Percentiles rank a stretch among this genome's conserved stretches.
These are phyloP conservation scores for Sarocladium kiliense DNA, from an alignment of 2,329 filamentous ascomycete species.

Conservation along the genomic window DNA sequence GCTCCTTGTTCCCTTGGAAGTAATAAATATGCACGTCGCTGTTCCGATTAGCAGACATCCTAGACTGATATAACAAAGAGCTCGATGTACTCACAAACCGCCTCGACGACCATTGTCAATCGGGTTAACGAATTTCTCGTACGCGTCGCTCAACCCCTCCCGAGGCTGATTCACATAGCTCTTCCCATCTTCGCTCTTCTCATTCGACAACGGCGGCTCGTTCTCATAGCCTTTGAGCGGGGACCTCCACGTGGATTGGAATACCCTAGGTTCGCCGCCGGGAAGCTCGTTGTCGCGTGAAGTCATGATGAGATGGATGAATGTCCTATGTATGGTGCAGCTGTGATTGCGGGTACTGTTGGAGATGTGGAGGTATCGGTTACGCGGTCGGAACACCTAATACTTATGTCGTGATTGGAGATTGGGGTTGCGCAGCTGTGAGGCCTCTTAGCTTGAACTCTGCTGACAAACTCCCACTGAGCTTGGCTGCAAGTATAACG, in stretches of 20 bases:
- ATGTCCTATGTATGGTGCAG: neutral
- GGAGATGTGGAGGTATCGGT: neutral
- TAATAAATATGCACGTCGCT: slow-evolving; percentile 85
- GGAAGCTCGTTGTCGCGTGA: neutral
- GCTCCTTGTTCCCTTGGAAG: slow-evolving; percentile 56
- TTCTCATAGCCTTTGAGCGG: slow-evolving; percentile 54
- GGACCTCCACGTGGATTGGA: slow-evolving; percentile 28
- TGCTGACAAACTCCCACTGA: neutral
- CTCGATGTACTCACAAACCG: slow-evolving; percentile 56
- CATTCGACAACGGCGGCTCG: slow-evolving; percentile 50
- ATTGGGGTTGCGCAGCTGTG: neutral
- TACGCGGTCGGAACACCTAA: neutral
- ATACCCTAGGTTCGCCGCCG: neutral
- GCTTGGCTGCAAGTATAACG: neutral
- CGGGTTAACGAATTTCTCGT: slow-evolving; percentile 63
- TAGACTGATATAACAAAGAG: neutral
- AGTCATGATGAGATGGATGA: neutral
- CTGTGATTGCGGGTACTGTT: neutral
- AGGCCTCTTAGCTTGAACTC: neutral
- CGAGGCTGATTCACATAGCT: slow-evolving; percentile 64
- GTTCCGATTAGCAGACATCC: neutral
- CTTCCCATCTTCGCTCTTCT: slow-evolving; percentile 68
- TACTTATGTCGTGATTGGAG: neutral
- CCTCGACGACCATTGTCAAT: slow-evolving; percentile 61
- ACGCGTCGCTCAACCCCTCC: slow-evolving; percentile 59